A percentile compares a stretch with the other conserved stretches of the same genome.
These are phyloP conservation scores for Carex pumila DNA, from an alignment of 176 grass and related monocot genomes.

Conservation along the genomic window DNA sequence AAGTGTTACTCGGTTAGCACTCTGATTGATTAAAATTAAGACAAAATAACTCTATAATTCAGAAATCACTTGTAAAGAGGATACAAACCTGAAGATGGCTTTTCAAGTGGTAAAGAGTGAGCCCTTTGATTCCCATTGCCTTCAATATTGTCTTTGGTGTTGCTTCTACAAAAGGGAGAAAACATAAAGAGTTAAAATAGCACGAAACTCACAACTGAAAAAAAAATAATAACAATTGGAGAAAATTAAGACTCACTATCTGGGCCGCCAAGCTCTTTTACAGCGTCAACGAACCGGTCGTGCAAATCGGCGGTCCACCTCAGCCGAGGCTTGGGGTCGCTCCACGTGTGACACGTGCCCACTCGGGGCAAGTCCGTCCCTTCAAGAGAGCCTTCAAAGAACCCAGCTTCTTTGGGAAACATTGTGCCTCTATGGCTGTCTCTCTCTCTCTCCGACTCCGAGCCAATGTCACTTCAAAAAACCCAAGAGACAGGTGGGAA, in stretches of 20 bases:
- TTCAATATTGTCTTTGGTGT: conserved; percentile 98
- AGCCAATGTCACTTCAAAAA: conserved; percentile 13
- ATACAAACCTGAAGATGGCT: conserved; percentile 86
- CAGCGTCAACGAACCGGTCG: conserved; percentile 96
- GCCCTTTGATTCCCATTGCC: conserved; percentile 94
- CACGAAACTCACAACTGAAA: not conserved
- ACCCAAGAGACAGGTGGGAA: conserved; percentile 12
- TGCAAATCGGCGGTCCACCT: conserved; percentile 99
- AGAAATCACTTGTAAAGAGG: not conserved
- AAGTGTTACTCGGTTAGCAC: not conserved
- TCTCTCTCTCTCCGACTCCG: not conserved
- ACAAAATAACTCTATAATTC: not conserved
- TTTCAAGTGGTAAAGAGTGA: conserved; percentile 98
- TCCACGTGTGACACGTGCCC: conserved; percentile 83
- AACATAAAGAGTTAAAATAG: not conserved
- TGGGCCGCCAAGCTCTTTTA: conserved; percentile 89
- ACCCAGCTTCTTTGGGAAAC: conserved; percentile 87
- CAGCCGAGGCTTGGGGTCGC: conserved; percentile 95
- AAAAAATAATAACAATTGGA: not conserved
- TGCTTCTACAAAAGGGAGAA: conserved; percentile 50
- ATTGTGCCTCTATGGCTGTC: conserved; percentile 41
- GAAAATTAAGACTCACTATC: conserved; percentile 47
- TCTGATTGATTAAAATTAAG: not conserved
- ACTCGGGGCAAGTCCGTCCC: conserved; percentile 55
- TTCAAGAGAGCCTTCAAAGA: conserved; percentile 51